phyloP scores from a whole-genome alignment of 2,329 filamentous ascomycete species.

The Fusarium begoniae region DNA sequence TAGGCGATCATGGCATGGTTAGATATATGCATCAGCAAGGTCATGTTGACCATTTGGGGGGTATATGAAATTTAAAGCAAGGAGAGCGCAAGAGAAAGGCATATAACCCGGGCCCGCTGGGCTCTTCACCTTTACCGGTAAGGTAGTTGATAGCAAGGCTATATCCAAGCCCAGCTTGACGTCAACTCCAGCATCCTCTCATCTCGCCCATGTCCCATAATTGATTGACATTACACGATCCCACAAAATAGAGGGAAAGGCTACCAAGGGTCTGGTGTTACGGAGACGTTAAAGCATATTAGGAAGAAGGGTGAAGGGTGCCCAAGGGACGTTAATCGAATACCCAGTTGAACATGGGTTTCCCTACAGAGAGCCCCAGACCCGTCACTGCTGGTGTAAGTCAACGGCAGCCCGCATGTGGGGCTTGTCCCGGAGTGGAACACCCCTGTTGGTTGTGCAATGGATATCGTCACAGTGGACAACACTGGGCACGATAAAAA shows the following conservation, averaged over 20 bases:
- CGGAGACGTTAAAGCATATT: background rate
- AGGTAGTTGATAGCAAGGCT: background rate
- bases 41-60: background rate
- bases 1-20: background rate
- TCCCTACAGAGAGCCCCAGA: background rate
- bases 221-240: background rate
- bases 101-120: background rate
- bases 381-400: background rate
- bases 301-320: slow-evolving; percentile 1
- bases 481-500: background rate
- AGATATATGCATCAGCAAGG: background rate
- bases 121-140: background rate
- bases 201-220: background rate
- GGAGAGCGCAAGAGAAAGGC: background rate
- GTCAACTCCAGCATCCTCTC: background rate
- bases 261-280: background rate
- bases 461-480: slow-evolving; percentile 30
- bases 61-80: background rate
- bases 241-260: background rate
- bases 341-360: too few species aligned
- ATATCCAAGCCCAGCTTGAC: background rate
- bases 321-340: background rate
- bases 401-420: slow-evolving; percentile 9
- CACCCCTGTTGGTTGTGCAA: slow-evolving; percentile 15
- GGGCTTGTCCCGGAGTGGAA: slow-evolving; percentile 18